Base-by-base conservation (phyloP, 2,329 filamentous ascomycete species). In the Raffaelea deltoideospora region DNA sequence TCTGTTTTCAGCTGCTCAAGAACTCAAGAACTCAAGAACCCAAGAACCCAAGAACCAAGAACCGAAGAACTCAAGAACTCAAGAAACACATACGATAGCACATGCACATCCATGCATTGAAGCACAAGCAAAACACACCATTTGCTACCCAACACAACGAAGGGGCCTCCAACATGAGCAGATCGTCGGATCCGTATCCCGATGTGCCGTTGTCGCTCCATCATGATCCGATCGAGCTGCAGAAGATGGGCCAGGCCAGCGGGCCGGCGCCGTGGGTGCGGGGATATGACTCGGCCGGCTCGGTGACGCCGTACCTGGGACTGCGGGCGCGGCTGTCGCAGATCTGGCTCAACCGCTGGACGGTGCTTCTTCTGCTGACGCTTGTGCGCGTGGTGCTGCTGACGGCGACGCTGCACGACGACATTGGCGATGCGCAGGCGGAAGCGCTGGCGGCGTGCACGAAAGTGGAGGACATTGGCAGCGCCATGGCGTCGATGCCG, bases 261-360 rank as follows among this genome's bases (percentile, higher is more conserved):
- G 30, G 43, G 26, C 17, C 41, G 34, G 13, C 42, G 42, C 47
- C 44, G 45, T 53, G 69, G 30, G 30, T 30, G 31, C 27, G 15
- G 10, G 34, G 27, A 23, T 43, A 46, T 54, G 67, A 66, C 54
- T 76, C 80, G 44, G 69, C 74, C 56, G 72, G 72, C 54, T 73
- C 73, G 53, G 69, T 81, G 52, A 95, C 86, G 45, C 88, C 90
- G 43, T 96, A 96, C 57, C 80, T 98, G 44, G 86, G 87, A 49
- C 75, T 95, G 52, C 76, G 77, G 51, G 79, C 88, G 49, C 79
- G 87, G 50, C 70, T 96, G 50, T 96, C 90, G 36, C 90, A 98
- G 65, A 71, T 92, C 57, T 95, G 88, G 86, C 77, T 98, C 63
- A 96, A 98, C 65, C 75, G 83, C 58, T 98, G 90, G 90, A 96